phyloP scores from a whole-genome alignment of 768 basidiomycete genomes.

The Daedaleopsis nitida region DNA sequence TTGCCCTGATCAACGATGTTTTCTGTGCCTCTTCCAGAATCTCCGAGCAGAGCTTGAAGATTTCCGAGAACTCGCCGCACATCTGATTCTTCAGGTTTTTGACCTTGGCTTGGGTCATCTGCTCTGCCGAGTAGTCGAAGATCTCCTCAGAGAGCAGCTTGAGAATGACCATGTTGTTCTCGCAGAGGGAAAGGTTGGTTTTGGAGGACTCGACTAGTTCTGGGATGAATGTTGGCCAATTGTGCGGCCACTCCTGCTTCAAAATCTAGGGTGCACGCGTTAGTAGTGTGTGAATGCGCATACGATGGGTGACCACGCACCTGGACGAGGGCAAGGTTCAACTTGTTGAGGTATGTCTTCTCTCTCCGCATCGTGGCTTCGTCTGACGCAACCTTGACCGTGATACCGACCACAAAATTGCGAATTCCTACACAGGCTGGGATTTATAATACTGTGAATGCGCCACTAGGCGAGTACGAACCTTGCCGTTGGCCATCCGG shows the following conservation, averaged over 20 bases:
- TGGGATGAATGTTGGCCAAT: slow-evolving; percentile 97
- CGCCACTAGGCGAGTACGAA: slow-evolving; percentile 28
- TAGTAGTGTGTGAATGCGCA: neutral
- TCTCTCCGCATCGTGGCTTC: slow-evolving; percentile 86
- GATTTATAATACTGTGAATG: neutral
- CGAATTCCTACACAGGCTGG: slow-evolving; percentile 67
- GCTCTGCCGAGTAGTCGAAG: slow-evolving; percentile 97
- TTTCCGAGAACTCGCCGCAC: slow-evolving; percentile 95
- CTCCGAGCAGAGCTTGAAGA: slow-evolving; percentile 97
- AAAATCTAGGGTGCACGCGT: slow-evolving; percentile 64
- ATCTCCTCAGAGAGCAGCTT: slow-evolving; percentile 98
- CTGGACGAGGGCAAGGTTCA: slow-evolving; percentile 95
- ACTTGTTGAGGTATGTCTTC: slow-evolving; percentile 93
- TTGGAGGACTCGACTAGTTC: slow-evolving; percentile 98
- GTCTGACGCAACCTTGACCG: slow-evolving; percentile 92
- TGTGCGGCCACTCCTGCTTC: slow-evolving; percentile 99
- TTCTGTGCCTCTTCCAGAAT: slow-evolving; percentile 98
- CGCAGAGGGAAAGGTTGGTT: slow-evolving; percentile 93
- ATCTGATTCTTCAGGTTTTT: slow-evolving; percentile 98
- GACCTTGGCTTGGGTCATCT: slow-evolving; percentile 97
- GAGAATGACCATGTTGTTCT: slow-evolving; percentile 99
- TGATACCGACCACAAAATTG: slow-evolving; percentile 93
- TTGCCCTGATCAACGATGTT: slow-evolving; percentile 90
- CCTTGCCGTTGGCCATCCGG: slow-evolving; percentile 94
- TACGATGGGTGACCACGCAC: slow-evolving; percentile 39